A percentile compares a stretch with the other conserved stretches of the same genome.
These are phyloP conservation scores for Dichotomocladium elegans DNA, from an alignment of 371 early-diverging fungal species.

Conservation along the genomic window DNA sequence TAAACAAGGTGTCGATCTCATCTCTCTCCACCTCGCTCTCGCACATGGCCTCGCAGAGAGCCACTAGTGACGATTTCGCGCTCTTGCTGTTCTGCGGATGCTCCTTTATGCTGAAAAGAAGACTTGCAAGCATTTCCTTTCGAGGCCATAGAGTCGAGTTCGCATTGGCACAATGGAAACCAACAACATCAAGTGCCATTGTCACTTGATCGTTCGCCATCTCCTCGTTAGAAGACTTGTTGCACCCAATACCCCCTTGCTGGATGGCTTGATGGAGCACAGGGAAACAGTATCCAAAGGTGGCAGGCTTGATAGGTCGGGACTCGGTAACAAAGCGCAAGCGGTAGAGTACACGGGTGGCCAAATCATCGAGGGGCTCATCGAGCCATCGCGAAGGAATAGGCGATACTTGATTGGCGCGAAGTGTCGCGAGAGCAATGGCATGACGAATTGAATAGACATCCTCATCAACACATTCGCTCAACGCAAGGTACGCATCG, in stretches of 20 bases:
- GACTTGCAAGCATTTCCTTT: conserved; percentile 64
- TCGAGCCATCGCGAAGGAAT: conserved; percentile 72
- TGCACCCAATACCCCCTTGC: conserved; percentile 62
- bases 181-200: conserved; percentile 73
- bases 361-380: conserved; percentile 61
- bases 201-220: conserved; percentile 71
- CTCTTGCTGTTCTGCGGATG: conserved; percentile 62
- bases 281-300: conserved; percentile 84
- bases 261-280: conserved; percentile 67
- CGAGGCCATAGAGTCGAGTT: conserved; percentile 64
- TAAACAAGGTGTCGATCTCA: conserved; percentile 67
- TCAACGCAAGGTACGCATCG: conserved; percentile 54
- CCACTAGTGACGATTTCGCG: conserved; percentile 59
- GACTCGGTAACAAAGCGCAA: conserved; percentile 67
- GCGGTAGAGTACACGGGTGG: conserved; percentile 71
- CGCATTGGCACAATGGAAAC: conserved; percentile 59
- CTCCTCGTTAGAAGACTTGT: conserved; percentile 39
- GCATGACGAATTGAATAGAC: conserved; percentile 45
- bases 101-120: conserved; percentile 67
- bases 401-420: conserved; percentile 56
- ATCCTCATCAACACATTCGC: conserved; percentile 45
- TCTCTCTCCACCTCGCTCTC: conserved; percentile 40
- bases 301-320: conserved; percentile 63
- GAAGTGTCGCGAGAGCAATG: conserved; percentile 68
- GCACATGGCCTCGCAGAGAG: conserved; percentile 69